Evolutionary conservation across 805 yeast genomes (phyloP), one percentile per base, ranked within the genome.

Genomic region (Suhomyces kilbournensis): DNA sequence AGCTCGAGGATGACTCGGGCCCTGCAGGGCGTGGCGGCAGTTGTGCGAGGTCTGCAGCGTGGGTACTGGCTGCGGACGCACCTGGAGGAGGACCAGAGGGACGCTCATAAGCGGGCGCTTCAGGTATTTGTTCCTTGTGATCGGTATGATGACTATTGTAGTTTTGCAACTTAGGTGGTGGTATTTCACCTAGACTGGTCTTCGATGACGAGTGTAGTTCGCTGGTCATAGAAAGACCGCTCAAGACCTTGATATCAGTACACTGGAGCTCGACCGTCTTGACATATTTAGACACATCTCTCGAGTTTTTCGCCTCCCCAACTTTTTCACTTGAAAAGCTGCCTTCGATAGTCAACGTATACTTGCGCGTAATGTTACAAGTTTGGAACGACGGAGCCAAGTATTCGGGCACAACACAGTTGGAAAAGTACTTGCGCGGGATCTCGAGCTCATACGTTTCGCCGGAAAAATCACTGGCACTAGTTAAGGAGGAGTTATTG

Each of bases 331-430:
- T 50, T 2, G 69, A 59, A 19, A 66, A 44, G 7, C 73, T 75
- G 4, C 65, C 71, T 1, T 58, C 56, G 10, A 79, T 59, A 38
- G 59, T 63, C 40, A 81, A 49, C 4, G 59, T 55, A 59, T 82
- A 81, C n/a, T 53, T 56, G 38, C 87, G 70, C 9, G 69, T 60
- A 20, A 85, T 73, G 59, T 83, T 84, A 59, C 88, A 83, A 4
- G 84, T 76, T 23, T 62, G 65, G 62, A 86, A 85, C 17, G 79
- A 65, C 2, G 89, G 88, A 2, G 83, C 68, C 3, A 80, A 66
- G 42, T 71, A 58, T 45, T 73, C 76, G 0, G 87, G 85, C 15
- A 81, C 55, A 2, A 68, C 62, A 43, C 81, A 74, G 54, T 71
- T 72, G 23, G 67, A 57, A 53, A 69, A 77, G 51, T 72, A 62